Conservation (phyloP, 805 yeast species). For the Cyberlindnera mrakii region DNA sequence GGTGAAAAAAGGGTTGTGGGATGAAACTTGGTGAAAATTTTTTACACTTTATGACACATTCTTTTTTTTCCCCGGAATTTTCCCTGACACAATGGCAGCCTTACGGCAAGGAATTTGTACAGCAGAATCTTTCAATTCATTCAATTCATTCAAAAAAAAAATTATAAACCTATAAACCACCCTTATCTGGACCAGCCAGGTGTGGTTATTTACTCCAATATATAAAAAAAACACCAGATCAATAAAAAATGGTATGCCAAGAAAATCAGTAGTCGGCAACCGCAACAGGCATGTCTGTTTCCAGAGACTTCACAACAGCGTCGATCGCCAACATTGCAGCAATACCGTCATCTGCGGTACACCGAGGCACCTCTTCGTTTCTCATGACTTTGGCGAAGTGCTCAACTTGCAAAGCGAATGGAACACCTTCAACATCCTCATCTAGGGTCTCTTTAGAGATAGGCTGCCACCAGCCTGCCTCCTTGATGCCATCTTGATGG, state of each 20-base stretch:
- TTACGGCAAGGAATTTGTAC: no score
- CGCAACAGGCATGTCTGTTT: constrained; percentile 9
- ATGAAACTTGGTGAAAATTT: no score
- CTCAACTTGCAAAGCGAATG: constrained; percentile 15
- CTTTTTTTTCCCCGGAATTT: no score
- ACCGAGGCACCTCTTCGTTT: constrained; percentile 13
- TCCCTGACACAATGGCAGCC: no score
- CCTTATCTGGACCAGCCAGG: no score
- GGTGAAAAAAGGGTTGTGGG: no score
- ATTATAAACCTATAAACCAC: no score
- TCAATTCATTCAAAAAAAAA: no score
- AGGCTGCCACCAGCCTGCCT: constrained; percentile 17
- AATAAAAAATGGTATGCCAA: not conserved
- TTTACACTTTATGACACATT: no score
- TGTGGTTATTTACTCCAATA: no score
- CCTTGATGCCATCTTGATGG: constrained; percentile 9
- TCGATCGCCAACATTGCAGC: constrained; percentile 16
- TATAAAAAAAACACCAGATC: no score
- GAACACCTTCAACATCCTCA: constrained; percentile 10
- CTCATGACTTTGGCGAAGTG: constrained; percentile 15
- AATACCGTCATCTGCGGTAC: constrained; percentile 18
- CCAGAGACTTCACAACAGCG: constrained; percentile 15
- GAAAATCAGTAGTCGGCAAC: constrained; percentile 6
- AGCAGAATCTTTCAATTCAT: no score
- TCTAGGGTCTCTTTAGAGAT: constrained; percentile 6